Conservation (phyloP, 257 asterid species). For the Primulina tabacum region DNA sequence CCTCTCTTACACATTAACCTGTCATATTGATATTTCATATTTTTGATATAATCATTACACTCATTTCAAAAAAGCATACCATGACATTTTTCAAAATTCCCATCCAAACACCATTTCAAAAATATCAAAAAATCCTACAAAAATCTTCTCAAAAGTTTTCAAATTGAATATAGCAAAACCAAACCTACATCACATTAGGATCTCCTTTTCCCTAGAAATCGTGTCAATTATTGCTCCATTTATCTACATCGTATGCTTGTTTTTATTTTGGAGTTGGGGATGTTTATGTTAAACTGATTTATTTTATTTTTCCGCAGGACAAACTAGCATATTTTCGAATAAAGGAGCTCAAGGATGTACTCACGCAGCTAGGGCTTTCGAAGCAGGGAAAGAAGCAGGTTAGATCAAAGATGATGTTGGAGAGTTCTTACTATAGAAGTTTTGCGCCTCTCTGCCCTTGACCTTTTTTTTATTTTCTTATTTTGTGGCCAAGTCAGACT, state of each 20-base stretch:
- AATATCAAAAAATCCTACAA: too few species aligned
- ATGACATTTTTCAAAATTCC: not conserved
- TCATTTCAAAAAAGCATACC: not conserved
- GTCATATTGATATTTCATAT: not conserved
- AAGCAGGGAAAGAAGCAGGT: conserved; percentile 99
- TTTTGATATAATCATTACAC: too few species aligned
- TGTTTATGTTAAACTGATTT: not conserved
- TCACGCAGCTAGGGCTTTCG: conserved; percentile 79
- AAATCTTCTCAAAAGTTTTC: not conserved
- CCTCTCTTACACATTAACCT: not conserved
- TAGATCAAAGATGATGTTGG: conserved; percentile 14
- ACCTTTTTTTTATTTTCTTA: conserved; percentile 16
- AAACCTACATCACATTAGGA: not conserved
- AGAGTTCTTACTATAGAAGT: conserved; percentile 6
- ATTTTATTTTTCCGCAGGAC: conserved; percentile 50
- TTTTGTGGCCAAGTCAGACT: not conserved
- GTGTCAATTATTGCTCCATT: not conserved
- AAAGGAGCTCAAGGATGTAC: conserved; percentile 97
- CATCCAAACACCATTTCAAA: not conserved
- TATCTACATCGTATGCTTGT: not conserved
- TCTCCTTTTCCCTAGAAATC: not conserved
- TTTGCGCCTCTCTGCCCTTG: not conserved
- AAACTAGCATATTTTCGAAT: conserved; percentile 85
- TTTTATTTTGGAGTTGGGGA: not conserved
- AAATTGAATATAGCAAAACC: not conserved